Conservation (phyloP, 208 protist species). For the Crithidia acanthocephali region DNA sequence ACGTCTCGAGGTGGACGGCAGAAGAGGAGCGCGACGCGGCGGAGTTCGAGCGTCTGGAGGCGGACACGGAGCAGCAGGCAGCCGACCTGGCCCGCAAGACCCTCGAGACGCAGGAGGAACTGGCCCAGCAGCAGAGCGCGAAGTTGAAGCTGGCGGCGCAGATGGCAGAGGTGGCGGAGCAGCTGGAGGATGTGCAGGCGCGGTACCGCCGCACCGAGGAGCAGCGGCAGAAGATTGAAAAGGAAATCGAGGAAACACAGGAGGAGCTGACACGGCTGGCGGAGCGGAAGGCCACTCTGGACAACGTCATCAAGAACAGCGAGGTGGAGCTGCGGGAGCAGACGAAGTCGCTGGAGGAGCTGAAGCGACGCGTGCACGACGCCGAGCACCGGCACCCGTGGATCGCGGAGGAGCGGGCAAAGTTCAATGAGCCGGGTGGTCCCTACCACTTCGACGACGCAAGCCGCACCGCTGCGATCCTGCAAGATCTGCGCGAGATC, state of each 20-base stretch:
- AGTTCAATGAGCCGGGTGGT: constrained; percentile 50
- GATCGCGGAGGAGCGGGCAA: constrained; percentile 47
- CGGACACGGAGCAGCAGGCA: constrained; percentile 73
- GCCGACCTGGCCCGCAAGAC: constrained; percentile 56
- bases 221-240: constrained; percentile 66
- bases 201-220: constrained; percentile 44
- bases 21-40: constrained; percentile 60
- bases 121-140: constrained; percentile 48
- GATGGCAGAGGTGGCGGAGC: constrained; percentile 35
- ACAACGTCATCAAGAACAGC: constrained; percentile 72
- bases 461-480: constrained; percentile 57
- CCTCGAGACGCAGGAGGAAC: constrained; percentile 65
- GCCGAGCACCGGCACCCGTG: constrained; percentile 70
- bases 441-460: constrained; percentile 75
- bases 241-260: constrained; percentile 80
- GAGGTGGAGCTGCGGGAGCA: constrained; percentile 81
- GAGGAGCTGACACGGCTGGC: constrained; percentile 67
- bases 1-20: constrained; percentile 39
- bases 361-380: constrained; percentile 56
- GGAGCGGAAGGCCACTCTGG: constrained; percentile 62
- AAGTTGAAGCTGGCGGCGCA: constrained; percentile 41
- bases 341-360: constrained; percentile 52
- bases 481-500: constrained; percentile 76
- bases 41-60: constrained; percentile 79
- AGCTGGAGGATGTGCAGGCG: constrained; percentile 55